phyloP scores from a whole-genome alignment of 2,329 filamentous ascomycete species.

The Verticillium albo-atrum region DNA sequence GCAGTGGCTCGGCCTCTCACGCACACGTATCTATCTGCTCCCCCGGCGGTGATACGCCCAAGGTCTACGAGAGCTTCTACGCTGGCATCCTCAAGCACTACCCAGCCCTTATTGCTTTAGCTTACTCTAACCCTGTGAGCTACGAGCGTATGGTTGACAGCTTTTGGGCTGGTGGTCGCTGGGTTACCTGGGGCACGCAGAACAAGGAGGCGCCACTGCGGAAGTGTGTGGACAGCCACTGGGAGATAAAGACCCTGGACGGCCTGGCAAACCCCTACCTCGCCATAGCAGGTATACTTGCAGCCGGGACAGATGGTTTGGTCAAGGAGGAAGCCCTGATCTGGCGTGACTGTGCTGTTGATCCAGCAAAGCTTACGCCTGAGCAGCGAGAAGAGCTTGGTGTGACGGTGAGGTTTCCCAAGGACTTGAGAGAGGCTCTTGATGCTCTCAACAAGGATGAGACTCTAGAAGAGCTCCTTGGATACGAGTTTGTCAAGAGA shows the following conservation, averaged over 20 bases:
- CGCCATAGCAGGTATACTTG: conserved; percentile 56
- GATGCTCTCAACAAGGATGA: conserved; percentile 42
- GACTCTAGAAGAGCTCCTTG: conserved; percentile 40
- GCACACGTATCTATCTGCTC: conserved; percentile 64
- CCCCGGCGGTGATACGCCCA: conserved; percentile 26
- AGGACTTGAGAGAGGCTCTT: conserved; percentile 50
- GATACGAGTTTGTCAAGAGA: conserved; percentile 45
- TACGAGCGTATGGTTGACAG: conserved; percentile 66
- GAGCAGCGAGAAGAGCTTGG: conserved; percentile 45
- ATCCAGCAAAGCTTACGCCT: conserved; percentile 45
- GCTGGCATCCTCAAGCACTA: conserved; percentile 66
- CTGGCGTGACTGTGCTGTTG: conserved; percentile 48
- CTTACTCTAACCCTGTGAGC: conserved; percentile 59
- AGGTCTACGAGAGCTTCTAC: conserved; percentile 62
- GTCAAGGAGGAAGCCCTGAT: conserved; percentile 28
- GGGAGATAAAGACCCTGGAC: conserved; percentile 77
- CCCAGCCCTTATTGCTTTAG: conserved; percentile 61
- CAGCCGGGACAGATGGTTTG: conserved; percentile 55
- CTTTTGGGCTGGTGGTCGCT: conserved; percentile 74
- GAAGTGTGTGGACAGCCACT: conserved; percentile 62
- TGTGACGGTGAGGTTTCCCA: conserved; percentile 50
- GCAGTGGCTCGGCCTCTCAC: conserved; percentile 63
- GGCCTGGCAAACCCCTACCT: conserved; percentile 77
- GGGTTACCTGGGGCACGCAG: conserved; percentile 76
- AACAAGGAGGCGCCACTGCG: conserved; percentile 74